Evolutionary conservation across 2,329 filamentous ascomycete genomes (phyloP).

Genomic region (Coniochaeta sp.): DNA sequence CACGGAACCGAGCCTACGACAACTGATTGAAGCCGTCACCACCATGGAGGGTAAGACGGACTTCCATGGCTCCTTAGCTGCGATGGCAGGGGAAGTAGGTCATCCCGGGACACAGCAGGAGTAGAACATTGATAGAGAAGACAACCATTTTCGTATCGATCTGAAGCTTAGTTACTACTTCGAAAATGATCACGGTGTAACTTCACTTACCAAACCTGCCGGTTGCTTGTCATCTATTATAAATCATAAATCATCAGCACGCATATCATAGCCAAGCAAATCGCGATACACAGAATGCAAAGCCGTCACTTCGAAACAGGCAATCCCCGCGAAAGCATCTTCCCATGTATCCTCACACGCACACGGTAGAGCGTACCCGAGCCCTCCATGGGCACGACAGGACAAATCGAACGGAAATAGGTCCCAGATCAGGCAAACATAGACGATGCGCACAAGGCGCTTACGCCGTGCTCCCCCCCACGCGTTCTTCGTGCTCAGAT

Average conservation of each 20-base stretch:
- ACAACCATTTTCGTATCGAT: neutral
- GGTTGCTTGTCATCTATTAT: neutral
- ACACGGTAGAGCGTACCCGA: neutral
- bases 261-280: neutral
- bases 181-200: neutral
- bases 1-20: neutral
- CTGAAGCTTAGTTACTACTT: neutral
- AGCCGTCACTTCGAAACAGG: neutral
- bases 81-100: neutral
- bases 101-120: neutral
- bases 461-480: neutral
- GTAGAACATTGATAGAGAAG: neutral
- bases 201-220: neutral
- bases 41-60: neutral
- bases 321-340: neutral
- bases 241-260: neutral
- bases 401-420: neutral
- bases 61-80: neutral
- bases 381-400: neutral
- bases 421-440: constrained; percentile 1
- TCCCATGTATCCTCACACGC: neutral
- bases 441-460: neutral
- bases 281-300: neutral
- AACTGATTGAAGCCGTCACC: neutral
- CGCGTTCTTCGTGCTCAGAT: neutral